Evolutionary conservation across 495 filamentous ascomycete genomes (phyloP).

Genomic region (Podospora appendiculata): DNA sequence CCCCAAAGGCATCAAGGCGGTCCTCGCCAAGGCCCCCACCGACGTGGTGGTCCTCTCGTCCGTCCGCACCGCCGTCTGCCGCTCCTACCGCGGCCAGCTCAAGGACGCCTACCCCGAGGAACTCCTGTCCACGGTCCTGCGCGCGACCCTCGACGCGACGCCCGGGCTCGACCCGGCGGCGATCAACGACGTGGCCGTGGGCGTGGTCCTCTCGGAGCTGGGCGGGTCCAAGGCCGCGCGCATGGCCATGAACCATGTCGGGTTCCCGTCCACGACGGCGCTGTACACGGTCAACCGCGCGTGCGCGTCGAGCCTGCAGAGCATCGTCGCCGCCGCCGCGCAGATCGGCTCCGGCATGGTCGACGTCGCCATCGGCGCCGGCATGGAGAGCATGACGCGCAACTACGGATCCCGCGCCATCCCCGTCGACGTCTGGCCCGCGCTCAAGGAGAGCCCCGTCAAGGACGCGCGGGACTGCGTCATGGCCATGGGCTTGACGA

Average conservation of each 20-base stretch:
- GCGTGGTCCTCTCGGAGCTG: constrained; percentile 83
- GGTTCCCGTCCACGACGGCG: constrained; percentile 60
- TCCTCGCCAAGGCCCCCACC: constrained; percentile 70
- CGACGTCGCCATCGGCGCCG: constrained; percentile 74
- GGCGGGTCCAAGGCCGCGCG: constrained; percentile 86
- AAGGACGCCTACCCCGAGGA: constrained; percentile 88
- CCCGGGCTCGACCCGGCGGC: constrained; percentile 63
- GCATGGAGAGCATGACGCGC: constrained; percentile 90
- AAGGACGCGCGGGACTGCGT: constrained; percentile 77
- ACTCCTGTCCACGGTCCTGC: constrained; percentile 72
- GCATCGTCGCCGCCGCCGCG: constrained; percentile 62
- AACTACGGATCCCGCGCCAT: constrained; percentile 82
- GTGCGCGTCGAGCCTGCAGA: constrained; percentile 69
- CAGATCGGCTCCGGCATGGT: constrained; percentile 65
- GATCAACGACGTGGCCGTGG: constrained; percentile 77
- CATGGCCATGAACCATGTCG: constrained; percentile 80
- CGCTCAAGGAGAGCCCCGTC: constrained; percentile 52
- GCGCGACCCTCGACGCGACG: constrained; percentile 67
- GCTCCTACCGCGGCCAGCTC: constrained; percentile 74
- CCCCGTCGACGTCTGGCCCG: constrained; percentile 72
- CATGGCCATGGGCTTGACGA: constrained; percentile 91
- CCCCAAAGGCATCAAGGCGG: constrained; percentile 56
- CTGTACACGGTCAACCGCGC: constrained; percentile 85
- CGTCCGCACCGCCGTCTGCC: constrained; percentile 76
- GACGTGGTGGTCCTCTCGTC: constrained; percentile 87